Evolutionary conservation across 176 grass and related monocot genomes (phyloP), one percentile per base, ranked within the genome.

Genomic region (Juncus inflexus): DNA sequence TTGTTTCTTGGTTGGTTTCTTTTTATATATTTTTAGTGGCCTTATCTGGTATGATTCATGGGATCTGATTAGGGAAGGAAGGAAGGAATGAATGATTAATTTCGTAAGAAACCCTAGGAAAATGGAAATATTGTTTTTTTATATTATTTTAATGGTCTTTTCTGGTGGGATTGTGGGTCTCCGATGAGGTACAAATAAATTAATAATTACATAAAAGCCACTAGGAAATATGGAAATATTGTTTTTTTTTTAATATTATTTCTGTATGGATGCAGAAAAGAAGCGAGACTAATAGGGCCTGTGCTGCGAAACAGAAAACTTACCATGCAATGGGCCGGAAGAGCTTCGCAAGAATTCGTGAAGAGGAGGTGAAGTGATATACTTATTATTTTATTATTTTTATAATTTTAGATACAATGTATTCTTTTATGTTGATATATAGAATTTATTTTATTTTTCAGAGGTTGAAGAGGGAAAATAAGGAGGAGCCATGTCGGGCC

Each of bases 281-380:
- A 16, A 66, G 12, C 19, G 63, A 37, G 15, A 19, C 37, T 11
- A 66, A 49, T 40, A 66, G 47, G 28, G 63, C 41, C 42, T 49
- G 63, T 45, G 41, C 41, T 19, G 9, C 9, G 40, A 66, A 66
- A 66, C 19, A 47, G 40, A 66, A 66, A 14, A 50, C 4, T 66
- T 15, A 45, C 15, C 71, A 42, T 67, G 58, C 12, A 13, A 80
- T 60, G 1, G 77, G 77, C 36, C 52, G 67, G 50, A 80, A 80
- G 52, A 80, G 77, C 52, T 80, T 80, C 42, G 69, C 77, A 13
- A 67, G 77, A 19, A 80, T 74, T 51, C 62, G 40, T 49, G 52
- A 80, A 51, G 77, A 80, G 52, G 69, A 80, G 69, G 77, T 80
- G 7, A 66, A 51, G 43, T 28, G 19, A 28, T 28, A 28, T 28